These are phyloP conservation scores for Penicillium sp. DNA, from an alignment of 2,329 filamentous ascomycete species.

Conservation along the genomic window DNA sequence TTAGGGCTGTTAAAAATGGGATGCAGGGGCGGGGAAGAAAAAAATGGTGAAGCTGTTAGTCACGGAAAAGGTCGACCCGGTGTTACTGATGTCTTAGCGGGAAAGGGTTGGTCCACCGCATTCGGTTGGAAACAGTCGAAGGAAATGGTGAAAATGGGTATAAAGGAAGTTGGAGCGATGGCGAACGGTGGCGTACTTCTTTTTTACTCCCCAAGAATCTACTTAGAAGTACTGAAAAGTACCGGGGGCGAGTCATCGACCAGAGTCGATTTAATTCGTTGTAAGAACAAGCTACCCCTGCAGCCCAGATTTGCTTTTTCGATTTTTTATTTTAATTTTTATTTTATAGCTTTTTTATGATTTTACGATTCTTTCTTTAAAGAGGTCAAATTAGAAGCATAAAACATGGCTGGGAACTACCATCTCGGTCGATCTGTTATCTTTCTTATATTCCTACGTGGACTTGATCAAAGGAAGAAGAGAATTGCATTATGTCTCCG, in stretches of 20 bases:
- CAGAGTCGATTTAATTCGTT: constrained; percentile 12
- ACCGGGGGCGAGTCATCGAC: constrained; percentile 1
- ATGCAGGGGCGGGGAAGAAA: constrained; percentile 19
- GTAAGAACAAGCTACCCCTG: constrained; percentile 20
- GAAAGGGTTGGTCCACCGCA: constrained; percentile 3
- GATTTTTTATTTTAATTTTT: constrained; percentile 3
- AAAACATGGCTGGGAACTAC: constrained; percentile 4
- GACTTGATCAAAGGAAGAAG: neutral
- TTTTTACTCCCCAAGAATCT: neutral
- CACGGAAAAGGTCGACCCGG: constrained; percentile 28
- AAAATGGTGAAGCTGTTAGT: constrained; percentile 32
- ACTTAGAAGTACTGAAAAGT: neutral
- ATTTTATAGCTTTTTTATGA: neutral
- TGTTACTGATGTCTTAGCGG: constrained; percentile 12
- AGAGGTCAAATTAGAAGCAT: constrained; percentile 10
- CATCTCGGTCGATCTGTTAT: neutral
- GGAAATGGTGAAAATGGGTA: neutral
- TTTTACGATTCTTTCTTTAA: neutral
- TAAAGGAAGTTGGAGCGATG: neutral
- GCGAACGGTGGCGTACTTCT: constrained; percentile 7
- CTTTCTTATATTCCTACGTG: neutral
- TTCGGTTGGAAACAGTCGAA: neutral
- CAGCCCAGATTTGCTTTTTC: constrained; percentile 17
- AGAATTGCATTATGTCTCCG: neutral
- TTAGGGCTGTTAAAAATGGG: constrained; percentile 14